These are phyloP conservation scores for Trichomonas vaginalis DNA, from an alignment of 208 protist species.

Conservation along the genomic window DNA sequence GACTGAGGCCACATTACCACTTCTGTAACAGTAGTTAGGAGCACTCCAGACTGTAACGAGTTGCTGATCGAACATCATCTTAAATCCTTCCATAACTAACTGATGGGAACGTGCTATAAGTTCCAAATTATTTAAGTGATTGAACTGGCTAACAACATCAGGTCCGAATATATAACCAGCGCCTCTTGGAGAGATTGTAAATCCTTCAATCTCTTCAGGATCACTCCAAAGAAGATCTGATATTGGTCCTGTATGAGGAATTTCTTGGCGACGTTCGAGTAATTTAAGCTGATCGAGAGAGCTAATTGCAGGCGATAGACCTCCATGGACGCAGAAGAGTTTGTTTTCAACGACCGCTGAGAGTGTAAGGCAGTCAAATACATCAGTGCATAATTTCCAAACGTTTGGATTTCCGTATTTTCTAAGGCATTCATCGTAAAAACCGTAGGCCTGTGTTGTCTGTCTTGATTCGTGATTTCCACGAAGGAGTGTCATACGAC, in stretches of 20 bases:
- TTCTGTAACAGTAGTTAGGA: constrained; percentile 51
- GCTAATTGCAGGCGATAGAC: constrained; percentile 52
- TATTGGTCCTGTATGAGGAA: constrained; percentile 67
- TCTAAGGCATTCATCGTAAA: constrained; percentile 63
- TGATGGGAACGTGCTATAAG: constrained; percentile 65
- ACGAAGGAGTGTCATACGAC: constrained; percentile 63
- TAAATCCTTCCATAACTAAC: constrained; percentile 68
- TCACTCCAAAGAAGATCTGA: constrained; percentile 70
- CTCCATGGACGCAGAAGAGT: constrained; percentile 64
- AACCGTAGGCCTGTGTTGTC: constrained; percentile 74
- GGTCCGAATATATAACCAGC: constrained; percentile 66
- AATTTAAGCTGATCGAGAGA: constrained; percentile 64
- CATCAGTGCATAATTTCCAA: constrained; percentile 60
- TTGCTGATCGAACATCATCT: constrained; percentile 59
- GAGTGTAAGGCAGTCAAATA: constrained; percentile 64
- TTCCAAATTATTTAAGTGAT: constrained; percentile 51
- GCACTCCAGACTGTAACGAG: constrained; percentile 71
- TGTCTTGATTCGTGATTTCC: constrained; percentile 76
- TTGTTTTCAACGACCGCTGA: constrained; percentile 44
- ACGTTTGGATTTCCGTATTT: constrained; percentile 67
- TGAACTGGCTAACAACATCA: constrained; percentile 51
- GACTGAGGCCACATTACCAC: constrained; percentile 63
- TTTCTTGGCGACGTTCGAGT: constrained; percentile 59
- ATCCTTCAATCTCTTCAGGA: constrained; percentile 65
- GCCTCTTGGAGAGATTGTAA: constrained; percentile 58